A percentile compares a stretch with the other conserved stretches of the same genome.
Conservation (phyloP, 257 asterid genomes). For the Galeopsis tetrahit region DNA sequence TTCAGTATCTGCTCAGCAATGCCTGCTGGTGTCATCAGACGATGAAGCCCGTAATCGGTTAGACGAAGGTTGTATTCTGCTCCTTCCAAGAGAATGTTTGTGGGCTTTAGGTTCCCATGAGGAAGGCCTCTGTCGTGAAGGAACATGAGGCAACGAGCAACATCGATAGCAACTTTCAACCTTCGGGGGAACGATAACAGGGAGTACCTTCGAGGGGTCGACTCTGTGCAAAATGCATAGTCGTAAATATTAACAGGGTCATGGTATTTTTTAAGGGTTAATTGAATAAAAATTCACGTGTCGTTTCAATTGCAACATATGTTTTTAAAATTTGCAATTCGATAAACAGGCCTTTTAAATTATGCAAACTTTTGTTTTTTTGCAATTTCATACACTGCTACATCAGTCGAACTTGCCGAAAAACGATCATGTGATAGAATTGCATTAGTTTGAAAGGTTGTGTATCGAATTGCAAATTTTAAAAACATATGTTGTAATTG, state of each 20-base stretch:
- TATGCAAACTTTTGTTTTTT: too few species aligned
- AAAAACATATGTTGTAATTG: too few species aligned
- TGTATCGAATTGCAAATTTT: too few species aligned
- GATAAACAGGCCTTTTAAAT: too few species aligned
- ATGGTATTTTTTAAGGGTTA: too few species aligned
- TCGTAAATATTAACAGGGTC: neutral
- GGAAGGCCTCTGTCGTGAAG: constrained; percentile 89
- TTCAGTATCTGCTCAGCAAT: constrained; percentile 87
- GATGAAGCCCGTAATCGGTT: constrained; percentile 92
- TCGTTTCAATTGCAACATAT: too few species aligned
- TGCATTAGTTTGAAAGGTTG: too few species aligned
- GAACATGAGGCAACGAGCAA: constrained; percentile 70
- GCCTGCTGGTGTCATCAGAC: constrained; percentile 90
- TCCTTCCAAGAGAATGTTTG: constrained; percentile 77
- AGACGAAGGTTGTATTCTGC: constrained; percentile 57
- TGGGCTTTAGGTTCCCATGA: constrained; percentile 95
- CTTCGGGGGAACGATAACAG: constrained; percentile 80
- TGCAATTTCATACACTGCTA: too few species aligned
- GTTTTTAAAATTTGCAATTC: too few species aligned
- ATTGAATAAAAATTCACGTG: too few species aligned
- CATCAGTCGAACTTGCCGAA: too few species aligned
- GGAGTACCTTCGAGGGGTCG: constrained; percentile 90
- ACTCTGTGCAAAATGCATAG: constrained; percentile 54
- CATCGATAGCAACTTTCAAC: constrained; percentile 76
- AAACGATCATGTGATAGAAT: too few species aligned